Evolutionary conservation across 352 stramenopile species (phyloP), one percentile per base, ranked within the genome.

Genomic region (Globisporangium radiosum): DNA sequence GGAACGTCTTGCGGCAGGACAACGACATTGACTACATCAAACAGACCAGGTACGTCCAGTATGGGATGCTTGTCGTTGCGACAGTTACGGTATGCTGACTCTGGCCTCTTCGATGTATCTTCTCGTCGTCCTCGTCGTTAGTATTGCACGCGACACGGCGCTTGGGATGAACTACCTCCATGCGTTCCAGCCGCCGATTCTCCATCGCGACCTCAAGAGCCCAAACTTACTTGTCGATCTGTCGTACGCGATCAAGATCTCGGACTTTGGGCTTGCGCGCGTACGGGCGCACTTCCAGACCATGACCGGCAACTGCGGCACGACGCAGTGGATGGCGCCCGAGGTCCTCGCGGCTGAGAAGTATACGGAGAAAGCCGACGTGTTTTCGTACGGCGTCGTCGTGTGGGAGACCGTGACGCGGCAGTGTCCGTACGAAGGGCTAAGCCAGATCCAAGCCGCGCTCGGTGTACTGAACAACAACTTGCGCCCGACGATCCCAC

Each of bases 131-230:
- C 1, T 33, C 25, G 25, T 33, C 25, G 25, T 33, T n/a, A 92
- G 85, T 4, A 92, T 94, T 55, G 83, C 80, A 13, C 74, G 81
- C 9, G 85, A 95, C 47, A 91, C 84, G 3, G 85, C 85, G 6
- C 64, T 92, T 10, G 85, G 85, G 11, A 95, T 95, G 85, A 92
- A 92, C 63, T 95, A 95, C 57, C 60, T 95, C 25, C 85, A 95
- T 65, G 89, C 83, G 44, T 92, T 93, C 62, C 78, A 93, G 56
- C 85, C 83, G 25, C 83, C 83, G 43, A 95, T 95, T 54, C 66
- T 95, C 43, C 85, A 95, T 68, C 85, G 85, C 36, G 85, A 95
- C 59, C 71, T 95, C 54, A 95, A 95, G 71, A 92, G 81, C 59
- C 83, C 82, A 11, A 95, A 95, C 50, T 60, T 95, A 47, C 70